Conservation (phyloP, 192 early-diverging fungal genomes). For the Geosiphon pyriformis region DNA sequence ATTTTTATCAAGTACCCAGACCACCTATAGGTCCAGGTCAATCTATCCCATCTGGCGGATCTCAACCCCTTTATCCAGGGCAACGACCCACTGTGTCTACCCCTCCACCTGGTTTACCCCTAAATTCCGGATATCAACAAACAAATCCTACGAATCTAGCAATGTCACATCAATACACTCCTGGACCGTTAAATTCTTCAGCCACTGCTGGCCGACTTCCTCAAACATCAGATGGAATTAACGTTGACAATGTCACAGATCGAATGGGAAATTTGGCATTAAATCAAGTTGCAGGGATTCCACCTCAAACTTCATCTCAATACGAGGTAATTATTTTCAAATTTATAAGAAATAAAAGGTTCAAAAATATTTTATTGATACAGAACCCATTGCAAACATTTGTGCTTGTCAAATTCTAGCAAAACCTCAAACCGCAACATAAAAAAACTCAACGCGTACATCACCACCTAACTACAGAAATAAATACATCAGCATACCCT, state of each 20-base stretch:
- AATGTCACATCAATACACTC: conserved; percentile 2
- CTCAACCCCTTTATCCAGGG: conserved; percentile 13
- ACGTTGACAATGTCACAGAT: conserved; percentile 6
- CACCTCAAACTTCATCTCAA: not conserved
- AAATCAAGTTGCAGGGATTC: not conserved
- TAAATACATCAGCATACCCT: conserved; percentile 12
- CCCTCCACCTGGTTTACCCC: not conserved
- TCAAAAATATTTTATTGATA: not conserved
- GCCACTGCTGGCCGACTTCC: not conserved
- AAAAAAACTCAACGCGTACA: too few species aligned
- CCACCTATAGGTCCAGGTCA: not conserved
- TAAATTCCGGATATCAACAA: conserved; percentile 4
- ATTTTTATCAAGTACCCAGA: not conserved
- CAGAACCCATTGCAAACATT: not conserved
- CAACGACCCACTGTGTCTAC: not conserved
- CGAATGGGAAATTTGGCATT: conserved; percentile 21
- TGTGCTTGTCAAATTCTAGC: not conserved
- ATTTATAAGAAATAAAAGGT: not conserved
- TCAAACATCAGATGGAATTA: not conserved
- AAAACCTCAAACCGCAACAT: conserved; percentile 10
- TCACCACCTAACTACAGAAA: conserved; percentile 2
- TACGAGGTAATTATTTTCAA: conserved; percentile 15
- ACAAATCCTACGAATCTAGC: conserved; percentile 1
- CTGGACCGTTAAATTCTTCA: not conserved
- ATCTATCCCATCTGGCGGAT: not conserved